Base-by-base conservation (phyloP, 1,284 basidiomycete genomes). In the Ustilago trichophora region DNA sequence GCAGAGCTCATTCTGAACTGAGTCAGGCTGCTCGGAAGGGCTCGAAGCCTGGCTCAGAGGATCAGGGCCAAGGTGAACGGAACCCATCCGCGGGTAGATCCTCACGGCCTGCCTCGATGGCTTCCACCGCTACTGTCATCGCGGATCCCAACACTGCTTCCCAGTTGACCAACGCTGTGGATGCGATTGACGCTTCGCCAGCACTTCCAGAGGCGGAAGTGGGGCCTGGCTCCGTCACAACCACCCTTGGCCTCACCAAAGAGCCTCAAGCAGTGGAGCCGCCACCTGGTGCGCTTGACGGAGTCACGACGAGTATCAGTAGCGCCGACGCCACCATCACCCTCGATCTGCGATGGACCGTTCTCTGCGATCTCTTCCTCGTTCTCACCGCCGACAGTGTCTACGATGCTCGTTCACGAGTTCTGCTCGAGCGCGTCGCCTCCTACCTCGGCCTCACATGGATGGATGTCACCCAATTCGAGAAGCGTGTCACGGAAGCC, bases 401-500 rank as follows among this genome's bases (percentile, higher is more conserved):
- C 26, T 81, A 81, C 54, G 79, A 81, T 31, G 69, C 79, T 7
- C 75, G 79, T 7, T 81, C 79, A 10, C 64, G 79, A 41, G 78
- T 80, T 13, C 59, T 81, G 21, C 72, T 81, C 35, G 78, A 80
- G 60, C 58, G 64, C 24, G 67, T 81, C 8, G 75, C 79, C 15
- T 66, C 72, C 32, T 55, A 71, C 18, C 72, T 81, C 32, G 72
- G 70, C 2, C 73, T 81, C 22, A 72, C 71, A 12, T 81, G 75
- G 79, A 78, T 81, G 75, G 79, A 81, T 42, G 73, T 81, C 29
- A 78, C 77, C n/a, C 77, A 80, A 24, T 81, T 81, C 49, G 79
- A 81, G 40, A 81, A 78, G 64, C 66, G 79, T 12, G 62, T 81
- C 33, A 80, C 79, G 6, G 78, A 81, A 27, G 72, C 78, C 5